A percentile compares a stretch with the other conserved stretches of the same genome.
Conservation (phyloP, 164 flowering plant species). For the Santalum album region DNA sequence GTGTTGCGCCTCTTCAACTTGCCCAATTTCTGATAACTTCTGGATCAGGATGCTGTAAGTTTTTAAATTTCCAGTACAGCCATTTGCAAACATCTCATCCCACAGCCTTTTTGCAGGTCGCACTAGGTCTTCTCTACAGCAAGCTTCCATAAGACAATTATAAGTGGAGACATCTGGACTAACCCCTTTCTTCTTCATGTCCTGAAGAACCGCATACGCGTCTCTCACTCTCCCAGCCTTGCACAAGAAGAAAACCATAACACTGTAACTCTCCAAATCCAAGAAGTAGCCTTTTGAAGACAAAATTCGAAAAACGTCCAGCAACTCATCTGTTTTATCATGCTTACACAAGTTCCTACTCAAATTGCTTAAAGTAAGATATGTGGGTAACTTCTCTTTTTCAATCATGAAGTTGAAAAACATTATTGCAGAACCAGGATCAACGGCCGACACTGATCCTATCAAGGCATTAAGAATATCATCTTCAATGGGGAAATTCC, state of each 20-base stretch:
- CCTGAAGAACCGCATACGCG: constrained; percentile 63
- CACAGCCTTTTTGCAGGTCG: constrained; percentile 86
- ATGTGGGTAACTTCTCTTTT: constrained; percentile 48
- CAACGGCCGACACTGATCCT: constrained; percentile 52
- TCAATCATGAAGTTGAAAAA: constrained; percentile 53
- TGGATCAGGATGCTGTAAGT: constrained; percentile 63
- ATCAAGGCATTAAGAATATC: constrained; percentile 68
- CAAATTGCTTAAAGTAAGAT: constrained; percentile 55
- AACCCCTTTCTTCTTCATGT: constrained; percentile 75
- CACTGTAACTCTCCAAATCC: constrained; percentile 51
- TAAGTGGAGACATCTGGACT: constrained; percentile 55
- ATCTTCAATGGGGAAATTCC: constrained; percentile 70
- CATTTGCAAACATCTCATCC: constrained; percentile 94
- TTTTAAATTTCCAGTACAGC: constrained; percentile 52
- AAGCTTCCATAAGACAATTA: constrained; percentile 78
- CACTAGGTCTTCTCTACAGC: constrained; percentile 74
- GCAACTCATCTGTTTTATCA: constrained; percentile 45
- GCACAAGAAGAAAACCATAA: constrained; percentile 63
- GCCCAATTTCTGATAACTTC: constrained; percentile 56
- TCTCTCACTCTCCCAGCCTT: constrained; percentile 64
- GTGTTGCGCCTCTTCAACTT: constrained; percentile 52
- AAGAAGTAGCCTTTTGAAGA: constrained; percentile 49
- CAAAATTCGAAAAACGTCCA: constrained; percentile 37
- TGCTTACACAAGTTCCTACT: constrained; percentile 53
- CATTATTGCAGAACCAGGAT: constrained; percentile 41